Conservation (phyloP, 2,329 filamentous ascomycete genomes). For the Cladosporium phlei region DNA sequence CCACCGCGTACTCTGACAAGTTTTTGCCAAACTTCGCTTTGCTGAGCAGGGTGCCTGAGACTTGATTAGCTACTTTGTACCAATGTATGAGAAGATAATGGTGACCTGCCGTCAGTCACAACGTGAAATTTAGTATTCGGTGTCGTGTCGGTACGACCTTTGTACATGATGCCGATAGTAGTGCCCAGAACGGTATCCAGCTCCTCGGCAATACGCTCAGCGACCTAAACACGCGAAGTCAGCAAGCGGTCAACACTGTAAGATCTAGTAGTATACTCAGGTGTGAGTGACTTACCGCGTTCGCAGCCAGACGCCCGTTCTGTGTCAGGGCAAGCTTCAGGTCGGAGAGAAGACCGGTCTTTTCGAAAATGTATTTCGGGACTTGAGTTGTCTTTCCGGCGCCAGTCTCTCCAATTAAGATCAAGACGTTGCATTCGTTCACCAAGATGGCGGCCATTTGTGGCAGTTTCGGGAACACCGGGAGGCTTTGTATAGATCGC, state of each 20-base stretch:
- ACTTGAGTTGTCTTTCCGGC: constrained; percentile 97
- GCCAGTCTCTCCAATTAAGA: constrained; percentile 94
- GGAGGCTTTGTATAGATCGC: neutral
- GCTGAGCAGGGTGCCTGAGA: constrained; percentile 5
- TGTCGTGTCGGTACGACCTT: neutral
- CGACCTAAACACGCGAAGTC: too few species aligned
- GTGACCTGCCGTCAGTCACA: constrained; percentile 4
- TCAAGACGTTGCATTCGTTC: neutral
- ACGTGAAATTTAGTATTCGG: constrained; percentile 5
- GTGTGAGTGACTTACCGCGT: too few species aligned
- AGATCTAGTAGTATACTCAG: too few species aligned
- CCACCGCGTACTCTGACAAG: constrained; percentile 68
- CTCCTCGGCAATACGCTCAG: neutral
- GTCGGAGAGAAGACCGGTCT: too few species aligned
- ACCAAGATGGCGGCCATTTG: neutral
- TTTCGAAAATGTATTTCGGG: constrained; percentile 56
- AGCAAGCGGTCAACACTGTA: too few species aligned
- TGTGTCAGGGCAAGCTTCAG: neutral
- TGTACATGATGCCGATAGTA: neutral
- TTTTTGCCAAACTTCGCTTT: constrained; percentile 1
- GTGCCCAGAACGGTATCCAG: neutral
- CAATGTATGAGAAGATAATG: too few species aligned
- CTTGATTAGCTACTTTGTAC: too few species aligned
- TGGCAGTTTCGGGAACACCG: neutral
- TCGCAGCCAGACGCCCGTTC: neutral